Conservation (phyloP, 352 stramenopile genomes). For the Globisporangium spiculum region DNA sequence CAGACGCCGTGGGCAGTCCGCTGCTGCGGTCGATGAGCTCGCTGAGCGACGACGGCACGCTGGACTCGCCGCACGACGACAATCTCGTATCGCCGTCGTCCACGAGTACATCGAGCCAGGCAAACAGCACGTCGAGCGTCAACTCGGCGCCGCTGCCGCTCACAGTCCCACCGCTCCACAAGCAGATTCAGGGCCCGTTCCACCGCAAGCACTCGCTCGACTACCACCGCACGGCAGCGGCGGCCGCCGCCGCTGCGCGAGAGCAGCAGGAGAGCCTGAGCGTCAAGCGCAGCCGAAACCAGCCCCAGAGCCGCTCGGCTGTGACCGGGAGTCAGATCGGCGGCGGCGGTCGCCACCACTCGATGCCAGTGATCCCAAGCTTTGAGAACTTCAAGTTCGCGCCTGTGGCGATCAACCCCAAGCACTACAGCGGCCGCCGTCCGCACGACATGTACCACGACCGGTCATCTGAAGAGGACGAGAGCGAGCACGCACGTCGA, state of each 20-base stretch:
- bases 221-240: conserved; percentile 21
- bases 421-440: conserved; percentile 17
- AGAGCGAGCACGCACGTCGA: conserved; percentile 19
- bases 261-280: conserved; percentile 25
- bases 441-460: conserved; percentile 17
- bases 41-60: conserved; percentile 31
- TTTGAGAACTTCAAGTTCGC: conserved; percentile 31
- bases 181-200: conserved; percentile 22
- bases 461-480: conserved; percentile 25
- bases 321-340: background rate
- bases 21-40: conserved; percentile 45
- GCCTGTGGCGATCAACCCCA: conserved; percentile 14
- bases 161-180: conserved; percentile 16
- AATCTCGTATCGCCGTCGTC: conserved; percentile 64
- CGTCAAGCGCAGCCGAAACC: conserved; percentile 5
- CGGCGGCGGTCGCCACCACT: conserved; percentile 41
- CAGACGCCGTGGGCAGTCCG: conserved; percentile 23
- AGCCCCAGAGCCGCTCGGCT: conserved; percentile 13
- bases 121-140: conserved; percentile 26
- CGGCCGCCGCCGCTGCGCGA: conserved; percentile 15
- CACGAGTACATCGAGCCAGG: conserved; percentile 45
- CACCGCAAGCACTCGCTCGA: conserved; percentile 44
- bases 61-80: conserved; percentile 40
- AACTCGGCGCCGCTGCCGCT: conserved; percentile 30
- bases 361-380: conserved; percentile 53